Evolutionary conservation across 345 rosid genomes (phyloP).

Genomic region (Acer saccharum): DNA sequence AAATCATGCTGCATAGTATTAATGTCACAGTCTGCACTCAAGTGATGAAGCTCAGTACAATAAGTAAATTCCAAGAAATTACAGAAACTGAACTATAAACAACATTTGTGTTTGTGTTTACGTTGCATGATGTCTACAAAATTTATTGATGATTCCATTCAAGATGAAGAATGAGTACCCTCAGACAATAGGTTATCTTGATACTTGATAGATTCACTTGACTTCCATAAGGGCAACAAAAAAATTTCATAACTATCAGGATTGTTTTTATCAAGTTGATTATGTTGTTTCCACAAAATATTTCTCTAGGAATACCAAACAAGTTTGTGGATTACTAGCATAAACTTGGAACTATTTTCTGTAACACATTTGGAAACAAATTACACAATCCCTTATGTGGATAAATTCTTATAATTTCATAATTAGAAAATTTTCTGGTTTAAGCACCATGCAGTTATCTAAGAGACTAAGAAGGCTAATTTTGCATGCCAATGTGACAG

Average conservation of each 20-base stretch:
- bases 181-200: neutral
- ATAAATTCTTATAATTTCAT: neutral
- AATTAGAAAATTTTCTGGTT: neutral
- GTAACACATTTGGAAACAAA: neutral
- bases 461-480: neutral
- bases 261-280: neutral
- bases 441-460: neutral
- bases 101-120: neutral
- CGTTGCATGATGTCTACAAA: neutral
- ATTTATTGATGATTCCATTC: neutral
- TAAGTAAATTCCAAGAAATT: neutral
- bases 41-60: neutral
- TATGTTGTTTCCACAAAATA: neutral
- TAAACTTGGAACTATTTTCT: neutral
- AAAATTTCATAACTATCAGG: neutral
- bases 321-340: neutral
- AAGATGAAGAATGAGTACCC: neutral
- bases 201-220: neutral
- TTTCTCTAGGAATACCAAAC: neutral
- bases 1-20: neutral
- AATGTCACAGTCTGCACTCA: neutral
- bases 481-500: neutral
- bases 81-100: neutral
- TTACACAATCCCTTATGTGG: neutral
- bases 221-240: neutral